phyloP scores from a whole-genome alignment of 441 rosid species.

The Jatropha podagrica region DNA sequence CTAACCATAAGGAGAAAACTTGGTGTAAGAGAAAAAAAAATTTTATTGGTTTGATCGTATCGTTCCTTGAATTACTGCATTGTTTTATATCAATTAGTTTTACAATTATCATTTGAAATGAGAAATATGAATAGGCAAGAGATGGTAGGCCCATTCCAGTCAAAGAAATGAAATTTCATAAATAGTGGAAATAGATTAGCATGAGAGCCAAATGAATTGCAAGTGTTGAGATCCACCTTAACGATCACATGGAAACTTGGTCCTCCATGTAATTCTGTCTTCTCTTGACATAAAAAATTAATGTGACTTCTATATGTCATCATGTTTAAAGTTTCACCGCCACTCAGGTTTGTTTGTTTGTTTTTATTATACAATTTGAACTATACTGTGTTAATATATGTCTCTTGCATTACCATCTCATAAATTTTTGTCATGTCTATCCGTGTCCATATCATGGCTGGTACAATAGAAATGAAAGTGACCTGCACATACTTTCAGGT shows the following conservation, averaged over 20 bases:
- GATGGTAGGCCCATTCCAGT: neutral
- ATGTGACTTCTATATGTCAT: neutral
- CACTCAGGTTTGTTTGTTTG: neutral
- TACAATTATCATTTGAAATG: neutral
- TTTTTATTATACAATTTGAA: neutral
- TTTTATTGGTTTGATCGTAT: neutral
- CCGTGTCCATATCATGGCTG: constrained; percentile 12
- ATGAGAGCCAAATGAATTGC: neutral
- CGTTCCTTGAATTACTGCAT: neutral
- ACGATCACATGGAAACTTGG: neutral
- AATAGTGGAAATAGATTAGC: neutral
- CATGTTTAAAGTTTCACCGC: neutral
- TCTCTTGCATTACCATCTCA: neutral
- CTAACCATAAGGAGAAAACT: neutral
- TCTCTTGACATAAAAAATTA: neutral
- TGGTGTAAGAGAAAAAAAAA: neutral
- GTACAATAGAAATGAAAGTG: constrained; percentile 5
- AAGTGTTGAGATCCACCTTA: neutral
- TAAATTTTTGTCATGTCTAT: constrained; percentile 17
- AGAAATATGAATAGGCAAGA: neutral
- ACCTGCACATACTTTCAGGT: constrained; percentile 16
- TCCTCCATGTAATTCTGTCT: neutral
- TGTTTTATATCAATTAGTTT: neutral
- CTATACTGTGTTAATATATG: neutral
- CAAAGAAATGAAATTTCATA: neutral